Base-by-base conservation (phyloP, 106 monocot genomes). In the Platanthera zijinensis region DNA sequence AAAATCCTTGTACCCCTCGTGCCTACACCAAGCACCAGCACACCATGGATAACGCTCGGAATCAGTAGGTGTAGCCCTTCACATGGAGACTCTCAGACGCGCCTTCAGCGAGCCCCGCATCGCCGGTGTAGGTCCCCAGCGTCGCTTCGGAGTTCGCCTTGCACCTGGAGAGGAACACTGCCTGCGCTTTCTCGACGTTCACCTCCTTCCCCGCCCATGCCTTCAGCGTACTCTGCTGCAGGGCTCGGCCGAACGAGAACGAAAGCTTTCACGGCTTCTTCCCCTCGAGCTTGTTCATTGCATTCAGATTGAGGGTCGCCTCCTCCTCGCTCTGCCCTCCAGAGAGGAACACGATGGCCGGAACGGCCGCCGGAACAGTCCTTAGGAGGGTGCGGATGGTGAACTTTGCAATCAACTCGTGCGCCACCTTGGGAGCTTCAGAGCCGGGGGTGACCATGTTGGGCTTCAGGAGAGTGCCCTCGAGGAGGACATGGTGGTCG, bases 361-460 rank as follows among this genome's bases (percentile, higher is more conserved):
- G 84, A 39, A 84, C 84, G 3, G 84, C 79, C 6, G 84, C 62
- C 8, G 84, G 80, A 19, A 80, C 80, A 1, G 80, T 80, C 72
- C 84, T 84, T 46, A 75, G 64, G 2, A 86, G 74, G 18, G 75
- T 10, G 3, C 78, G 75, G 49, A 82, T 82, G 0, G 85, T 85
- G 78, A 79, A 76, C 71, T 85, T 64, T 0, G 78, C 85, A 10
- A 85, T 73, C 4, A 86, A 76, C 73, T 86, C 78, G 3, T 79
- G 82, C 3, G 82, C 73, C 30, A 86, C 86, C 77, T 86, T 86
- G 21, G 75, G 46, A 0, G 82, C 46, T 0, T 86, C 86, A 0
- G 82, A 86, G 4, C 82, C 86, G 0, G 83, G 86, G 13, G 83
- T 86, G 25, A 86, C 86, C 86, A 86, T 86, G 78, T 83, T 86